phyloP scores from a whole-genome alignment of 331 rosid genomes.

The Telfairia occidentalis region DNA sequence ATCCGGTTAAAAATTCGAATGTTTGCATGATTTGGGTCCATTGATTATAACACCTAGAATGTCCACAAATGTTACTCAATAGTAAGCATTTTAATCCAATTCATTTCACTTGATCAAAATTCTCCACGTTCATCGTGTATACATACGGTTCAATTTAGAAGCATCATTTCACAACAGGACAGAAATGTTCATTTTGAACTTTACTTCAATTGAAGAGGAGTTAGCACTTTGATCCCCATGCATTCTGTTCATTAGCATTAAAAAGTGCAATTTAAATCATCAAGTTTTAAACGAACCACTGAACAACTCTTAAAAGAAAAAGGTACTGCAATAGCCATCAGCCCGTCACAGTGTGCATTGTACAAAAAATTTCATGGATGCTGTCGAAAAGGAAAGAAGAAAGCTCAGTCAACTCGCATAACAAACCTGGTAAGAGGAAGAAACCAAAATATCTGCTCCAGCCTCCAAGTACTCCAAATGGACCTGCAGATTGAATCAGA shows the following conservation, averaged over 20 bases:
- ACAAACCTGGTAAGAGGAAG: conserved; percentile 83
- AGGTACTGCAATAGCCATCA: background rate
- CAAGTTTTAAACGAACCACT: background rate
- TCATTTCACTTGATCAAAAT: no score
- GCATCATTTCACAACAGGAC: background rate
- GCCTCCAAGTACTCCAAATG: conserved; percentile 76
- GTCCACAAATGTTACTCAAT: background rate
- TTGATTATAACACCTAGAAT: background rate
- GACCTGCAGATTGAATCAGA: conserved; percentile 29
- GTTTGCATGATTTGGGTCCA: background rate
- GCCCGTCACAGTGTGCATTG: background rate
- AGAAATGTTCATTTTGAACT: background rate
- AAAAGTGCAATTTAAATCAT: background rate
- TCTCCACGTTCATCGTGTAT: background rate
- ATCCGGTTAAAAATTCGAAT: background rate
- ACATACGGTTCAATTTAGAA: background rate
- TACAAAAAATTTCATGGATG: background rate
- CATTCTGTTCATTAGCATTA: background rate
- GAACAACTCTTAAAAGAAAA: background rate
- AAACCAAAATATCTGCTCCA: conserved; percentile 70
- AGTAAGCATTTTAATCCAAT: background rate
- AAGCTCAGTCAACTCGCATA: background rate
- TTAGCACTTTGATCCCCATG: background rate
- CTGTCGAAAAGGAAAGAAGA: background rate
- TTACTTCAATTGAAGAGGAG: background rate